phyloP scores from a whole-genome alignment of 106 monocot species.

The Apostasia shenzhenica region DNA sequence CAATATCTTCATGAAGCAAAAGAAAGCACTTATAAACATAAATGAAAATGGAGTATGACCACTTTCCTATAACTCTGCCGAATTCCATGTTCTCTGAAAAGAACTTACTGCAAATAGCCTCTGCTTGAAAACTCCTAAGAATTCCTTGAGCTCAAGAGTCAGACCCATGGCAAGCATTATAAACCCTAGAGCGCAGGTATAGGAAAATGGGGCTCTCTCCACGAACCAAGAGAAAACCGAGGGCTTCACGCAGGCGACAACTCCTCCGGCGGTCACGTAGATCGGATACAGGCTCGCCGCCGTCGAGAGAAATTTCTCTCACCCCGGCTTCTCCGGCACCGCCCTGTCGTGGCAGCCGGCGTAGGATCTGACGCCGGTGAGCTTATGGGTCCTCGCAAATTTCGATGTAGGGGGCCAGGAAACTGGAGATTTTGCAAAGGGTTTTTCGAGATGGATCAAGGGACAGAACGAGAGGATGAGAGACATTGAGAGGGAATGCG shows the following conservation, averaged over 20 bases:
- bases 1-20: constrained; percentile 30
- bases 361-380: constrained; percentile 14
- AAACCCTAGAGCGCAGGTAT: constrained; percentile 55
- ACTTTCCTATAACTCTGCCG: no score
- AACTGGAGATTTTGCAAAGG: neutral
- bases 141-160: constrained; percentile 51
- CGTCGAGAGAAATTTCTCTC: constrained; percentile 35
- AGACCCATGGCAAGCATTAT: constrained; percentile 82
- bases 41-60: no score
- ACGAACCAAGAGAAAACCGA: constrained; percentile 77
- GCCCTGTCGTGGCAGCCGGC: constrained; percentile 3
- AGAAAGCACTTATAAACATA: neutral
- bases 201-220: constrained; percentile 42
- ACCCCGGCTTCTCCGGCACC: constrained; percentile 16
- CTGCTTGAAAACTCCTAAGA: constrained; percentile 28
- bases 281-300: constrained; percentile 67
- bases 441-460: neutral
- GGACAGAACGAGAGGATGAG: constrained; percentile 11
- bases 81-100: neutral
- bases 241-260: constrained; percentile 54
- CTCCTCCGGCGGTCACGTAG: constrained; percentile 60
- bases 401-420: constrained; percentile 11
- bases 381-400: constrained; percentile 3
- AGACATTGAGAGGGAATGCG: constrained; percentile 6
- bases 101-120: constrained; percentile 51